Conservation (phyloP, 2,329 filamentous ascomycete species). For the Thelonectria discophora region DNA sequence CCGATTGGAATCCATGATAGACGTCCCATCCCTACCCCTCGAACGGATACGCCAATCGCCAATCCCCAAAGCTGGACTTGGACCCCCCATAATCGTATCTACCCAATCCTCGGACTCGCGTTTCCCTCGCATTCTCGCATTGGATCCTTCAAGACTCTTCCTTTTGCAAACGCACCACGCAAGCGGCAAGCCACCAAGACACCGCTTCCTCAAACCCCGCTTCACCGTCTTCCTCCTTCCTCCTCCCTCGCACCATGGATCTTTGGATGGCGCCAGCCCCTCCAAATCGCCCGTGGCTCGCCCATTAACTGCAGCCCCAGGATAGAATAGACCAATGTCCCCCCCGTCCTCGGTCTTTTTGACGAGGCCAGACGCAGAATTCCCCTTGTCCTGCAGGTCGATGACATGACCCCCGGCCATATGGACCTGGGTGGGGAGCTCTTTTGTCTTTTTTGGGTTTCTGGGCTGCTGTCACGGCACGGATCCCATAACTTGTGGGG, state of each 20-base stretch:
- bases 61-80: neutral
- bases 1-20: no score
- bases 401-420: conserved; percentile 3
- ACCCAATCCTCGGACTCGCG: conserved; percentile 19
- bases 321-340: no score
- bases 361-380: neutral
- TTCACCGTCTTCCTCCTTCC: neutral
- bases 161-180: no score
- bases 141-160: neutral
- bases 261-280: conserved; percentile 5
- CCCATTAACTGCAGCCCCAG: neutral
- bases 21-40: neutral
- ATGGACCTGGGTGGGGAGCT: conserved; percentile 16
- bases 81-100: neutral
- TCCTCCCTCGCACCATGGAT: neutral
- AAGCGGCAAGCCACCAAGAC: conserved; percentile 1
- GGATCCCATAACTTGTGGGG: conserved; percentile 19
- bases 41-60: neutral
- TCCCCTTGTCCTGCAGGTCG: neutral
- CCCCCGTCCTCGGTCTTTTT: no score
- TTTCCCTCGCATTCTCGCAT: conserved; percentile 12
- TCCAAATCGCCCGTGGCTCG: neutral
- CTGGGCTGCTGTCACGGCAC: conserved; percentile 17
- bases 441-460: no score
- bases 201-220: neutral